A percentile compares a stretch with the other conserved stretches of the same genome.
These are phyloP conservation scores for Herpetomonas muscarum DNA, from an alignment of 208 protist genomes.

Conservation along the genomic window DNA sequence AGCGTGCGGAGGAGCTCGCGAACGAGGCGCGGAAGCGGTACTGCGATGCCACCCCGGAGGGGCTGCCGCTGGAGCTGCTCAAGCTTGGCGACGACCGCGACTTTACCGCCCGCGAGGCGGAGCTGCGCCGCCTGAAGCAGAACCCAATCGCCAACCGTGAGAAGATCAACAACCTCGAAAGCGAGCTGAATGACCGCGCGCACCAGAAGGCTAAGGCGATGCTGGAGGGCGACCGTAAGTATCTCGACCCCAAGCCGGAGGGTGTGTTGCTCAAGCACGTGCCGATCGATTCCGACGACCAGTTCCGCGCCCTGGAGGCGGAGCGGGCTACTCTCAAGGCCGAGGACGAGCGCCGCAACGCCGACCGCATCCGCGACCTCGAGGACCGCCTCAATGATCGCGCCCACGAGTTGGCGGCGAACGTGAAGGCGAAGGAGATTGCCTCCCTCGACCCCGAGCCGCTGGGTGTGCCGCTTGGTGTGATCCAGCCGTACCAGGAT, in stretches of 20 bases:
- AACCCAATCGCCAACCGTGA: slow-evolving; percentile 63
- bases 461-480: slow-evolving; percentile 25
- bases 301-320: slow-evolving; percentile 64
- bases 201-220: slow-evolving; percentile 48
- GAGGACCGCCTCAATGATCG: slow-evolving; percentile 65
- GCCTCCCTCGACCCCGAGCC: slow-evolving; percentile 26
- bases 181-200: slow-evolving; percentile 58
- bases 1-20: slow-evolving; percentile 25
- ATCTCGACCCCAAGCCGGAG: slow-evolving; percentile 46
- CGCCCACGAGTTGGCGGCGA: slow-evolving; percentile 35
- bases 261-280: slow-evolving; percentile 55
- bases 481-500: slow-evolving; percentile 57
- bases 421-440: slow-evolving; percentile 22
- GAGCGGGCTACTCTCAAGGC: slow-evolving; percentile 67
- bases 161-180: slow-evolving; percentile 57
- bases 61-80: slow-evolving; percentile 61
- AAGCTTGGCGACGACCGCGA: slow-evolving; percentile 52
- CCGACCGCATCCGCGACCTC: slow-evolving; percentile 50
- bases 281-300: slow-evolving; percentile 50
- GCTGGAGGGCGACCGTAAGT: slow-evolving; percentile 59
- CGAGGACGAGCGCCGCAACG: slow-evolving; percentile 41
- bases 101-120: slow-evolving; percentile 48
- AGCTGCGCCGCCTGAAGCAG: slow-evolving; percentile 50
- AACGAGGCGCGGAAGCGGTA: slow-evolving; percentile 8
- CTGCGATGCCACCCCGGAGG: slow-evolving; percentile 56